These are phyloP conservation scores for Annulohypoxylon nitens DNA, from an alignment of 495 filamentous ascomycete species.

Conservation along the genomic window DNA sequence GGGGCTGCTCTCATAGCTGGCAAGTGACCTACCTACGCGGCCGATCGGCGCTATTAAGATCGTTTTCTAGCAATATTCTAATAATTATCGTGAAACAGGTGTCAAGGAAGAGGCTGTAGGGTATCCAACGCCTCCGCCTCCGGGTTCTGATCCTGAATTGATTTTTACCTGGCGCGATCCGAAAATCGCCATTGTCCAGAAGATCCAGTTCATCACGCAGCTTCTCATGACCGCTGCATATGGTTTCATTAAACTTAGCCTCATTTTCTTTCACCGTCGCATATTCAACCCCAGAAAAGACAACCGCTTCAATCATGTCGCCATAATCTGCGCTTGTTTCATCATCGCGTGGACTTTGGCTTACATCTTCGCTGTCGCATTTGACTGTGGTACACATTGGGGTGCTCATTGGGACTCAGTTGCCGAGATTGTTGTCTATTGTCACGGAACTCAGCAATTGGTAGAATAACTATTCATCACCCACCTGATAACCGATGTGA, in stretches of 20 bases:
- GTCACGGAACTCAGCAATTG: neutral
- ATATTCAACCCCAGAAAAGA: neutral
- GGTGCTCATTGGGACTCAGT: neutral
- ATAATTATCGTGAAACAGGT: too few relatives aligned
- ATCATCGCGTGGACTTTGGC: neutral
- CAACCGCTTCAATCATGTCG: neutral
- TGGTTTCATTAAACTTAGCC: slow-evolving; percentile 1
- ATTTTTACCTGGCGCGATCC: neutral
- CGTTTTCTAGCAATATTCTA: too few relatives aligned
- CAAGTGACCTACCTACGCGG: too few relatives aligned
- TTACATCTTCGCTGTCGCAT: neutral
- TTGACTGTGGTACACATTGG: neutral
- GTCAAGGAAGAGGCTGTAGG: neutral
- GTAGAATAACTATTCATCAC: neutral
- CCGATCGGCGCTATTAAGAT: too few relatives aligned
- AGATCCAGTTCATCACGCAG: neutral
- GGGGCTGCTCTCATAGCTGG: too few relatives aligned
- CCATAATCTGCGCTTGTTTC: neutral
- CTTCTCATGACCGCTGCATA: neutral
- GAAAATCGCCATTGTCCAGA: neutral
- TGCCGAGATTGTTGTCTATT: neutral
- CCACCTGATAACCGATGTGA: neutral
- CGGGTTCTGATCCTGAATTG: neutral
- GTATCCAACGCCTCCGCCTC: slow-evolving; percentile 1
- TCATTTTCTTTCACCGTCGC: neutral